Conservation (phyloP, 1,284 basidiomycete genomes). For the Heterobasidion irregulare region DNA sequence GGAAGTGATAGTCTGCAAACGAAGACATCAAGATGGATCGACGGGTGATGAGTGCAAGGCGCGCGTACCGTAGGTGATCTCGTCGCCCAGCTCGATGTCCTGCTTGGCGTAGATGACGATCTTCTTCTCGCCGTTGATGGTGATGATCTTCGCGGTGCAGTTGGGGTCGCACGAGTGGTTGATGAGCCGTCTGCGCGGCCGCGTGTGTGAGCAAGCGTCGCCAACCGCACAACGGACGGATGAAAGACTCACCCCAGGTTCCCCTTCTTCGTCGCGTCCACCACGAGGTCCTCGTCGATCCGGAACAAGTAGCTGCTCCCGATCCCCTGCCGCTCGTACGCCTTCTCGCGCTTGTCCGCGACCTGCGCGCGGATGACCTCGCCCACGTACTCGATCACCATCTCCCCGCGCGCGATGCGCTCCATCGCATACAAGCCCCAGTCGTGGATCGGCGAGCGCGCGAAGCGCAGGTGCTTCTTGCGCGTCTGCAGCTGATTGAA, state of each 20-base stretch:
- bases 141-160: conserved; percentile 97
- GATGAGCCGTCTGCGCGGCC: conserved; percentile 67
- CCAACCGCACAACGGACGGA: conserved; percentile 2
- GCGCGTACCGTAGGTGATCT: conserved; percentile 85
- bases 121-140: conserved; percentile 96
- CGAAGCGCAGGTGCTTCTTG: conserved; percentile 97
- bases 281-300: conserved; percentile 87
- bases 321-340: conserved; percentile 93
- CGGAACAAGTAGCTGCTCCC: conserved; percentile 93
- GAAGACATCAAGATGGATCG: not conserved
- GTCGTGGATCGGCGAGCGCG: conserved; percentile 94
- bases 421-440: conserved; percentile 98
- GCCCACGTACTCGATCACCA: conserved; percentile 99
- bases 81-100: conserved; percentile 88
- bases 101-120: conserved; percentile 99
- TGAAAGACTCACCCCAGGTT: conserved; percentile 77
- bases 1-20: conserved; percentile 81
- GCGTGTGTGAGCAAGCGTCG: conserved; percentile 4
- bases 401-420: conserved; percentile 88
- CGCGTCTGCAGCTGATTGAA: conserved; percentile 98
- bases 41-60: conserved; percentile 1
- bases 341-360: conserved; percentile 94
- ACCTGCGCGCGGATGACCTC: conserved; percentile 94
- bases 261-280: conserved; percentile 98
- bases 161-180: conserved; percentile 98